phyloP scores from a whole-genome alignment of 805 yeast genomes.

The Candida corydali region DNA sequence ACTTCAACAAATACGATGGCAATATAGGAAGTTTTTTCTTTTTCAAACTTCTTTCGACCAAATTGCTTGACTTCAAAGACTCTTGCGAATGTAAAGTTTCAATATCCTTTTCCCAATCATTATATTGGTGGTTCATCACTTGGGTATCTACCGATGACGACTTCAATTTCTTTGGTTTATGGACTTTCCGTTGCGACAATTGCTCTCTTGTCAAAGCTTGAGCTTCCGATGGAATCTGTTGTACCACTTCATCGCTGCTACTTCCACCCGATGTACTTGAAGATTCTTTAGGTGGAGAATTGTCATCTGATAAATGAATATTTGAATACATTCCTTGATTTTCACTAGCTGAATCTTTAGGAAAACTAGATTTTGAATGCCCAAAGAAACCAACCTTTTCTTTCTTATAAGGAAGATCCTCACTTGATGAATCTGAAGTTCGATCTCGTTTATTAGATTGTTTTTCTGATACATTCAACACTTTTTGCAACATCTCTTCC shows the following conservation, averaged over 20 bases:
- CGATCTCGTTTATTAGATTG: conserved; percentile 2
- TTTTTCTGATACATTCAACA: conserved; percentile 4
- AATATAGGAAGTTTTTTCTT: conserved; percentile 31
- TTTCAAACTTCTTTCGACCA: conserved; percentile 18
- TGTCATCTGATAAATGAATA: conserved; percentile 1
- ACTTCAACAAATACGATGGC: conserved; percentile 8
- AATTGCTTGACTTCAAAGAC: conserved; percentile 4
- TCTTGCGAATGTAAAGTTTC: conserved; percentile 2
- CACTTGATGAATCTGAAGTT: conserved; percentile 5
- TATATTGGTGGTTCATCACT: background rate
- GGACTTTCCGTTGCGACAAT: background rate
- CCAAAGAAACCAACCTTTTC: conserved; percentile 8
- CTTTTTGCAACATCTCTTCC: conserved; percentile 6
- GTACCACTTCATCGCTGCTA: conserved; percentile 7
- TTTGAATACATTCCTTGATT: conserved; percentile 7
- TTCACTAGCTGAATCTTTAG: conserved; percentile 7
- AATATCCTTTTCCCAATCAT: conserved; percentile 9
- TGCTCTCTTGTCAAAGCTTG: conserved; percentile 6
- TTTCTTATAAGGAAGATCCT: conserved; percentile 7
- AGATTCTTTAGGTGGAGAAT: conserved; percentile 4
- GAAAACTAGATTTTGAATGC: conserved; percentile 6
- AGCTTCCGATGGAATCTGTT: conserved; percentile 5
- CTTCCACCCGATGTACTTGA: conserved; percentile 6
- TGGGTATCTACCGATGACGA: background rate
- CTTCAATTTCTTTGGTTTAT: conserved; percentile 1